These are phyloP conservation scores for Cryptococcus sp. DNA, from an alignment of 1,284 basidiomycete genomes.

Conservation along the genomic window DNA sequence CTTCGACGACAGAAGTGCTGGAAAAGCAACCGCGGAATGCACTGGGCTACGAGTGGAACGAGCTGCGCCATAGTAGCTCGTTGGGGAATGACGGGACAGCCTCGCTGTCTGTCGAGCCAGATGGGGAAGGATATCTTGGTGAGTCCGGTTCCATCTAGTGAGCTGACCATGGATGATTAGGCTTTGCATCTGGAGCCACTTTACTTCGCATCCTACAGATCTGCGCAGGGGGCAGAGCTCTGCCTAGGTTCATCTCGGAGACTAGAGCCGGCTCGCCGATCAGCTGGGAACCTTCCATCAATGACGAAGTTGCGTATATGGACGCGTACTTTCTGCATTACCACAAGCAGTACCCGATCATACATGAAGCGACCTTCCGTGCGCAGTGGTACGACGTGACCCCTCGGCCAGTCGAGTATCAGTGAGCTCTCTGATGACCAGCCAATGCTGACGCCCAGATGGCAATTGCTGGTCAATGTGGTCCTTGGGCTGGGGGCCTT, in stretches of 20 bases:
- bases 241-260: background rate
- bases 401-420: constrained; percentile 16
- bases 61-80: too few species aligned
- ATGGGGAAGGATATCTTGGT: too few species aligned
- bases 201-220: constrained; percentile 28
- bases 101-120: too few species aligned
- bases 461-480: constrained; percentile 22
- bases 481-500: constrained; percentile 32
- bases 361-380: constrained; percentile 33
- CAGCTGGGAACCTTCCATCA: constrained; percentile 9
- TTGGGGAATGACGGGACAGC: too few species aligned
- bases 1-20: too few species aligned
- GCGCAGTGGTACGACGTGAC: constrained; percentile 32
- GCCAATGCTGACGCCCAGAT: constrained; percentile 11
- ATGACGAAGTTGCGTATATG: constrained; percentile 14
- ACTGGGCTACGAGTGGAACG: too few species aligned
- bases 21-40: too few species aligned
- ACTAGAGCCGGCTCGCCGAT: constrained; percentile 2
- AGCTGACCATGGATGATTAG: constrained; percentile 4
- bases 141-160: too few species aligned
- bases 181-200: constrained; percentile 27
- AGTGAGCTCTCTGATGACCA: constrained; percentile 9
- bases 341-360: constrained; percentile 32
- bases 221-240: constrained; percentile 13
- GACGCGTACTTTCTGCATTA: constrained; percentile 31